Evolutionary conservation across 305 asterid genomes (phyloP).

Genomic region (Solanum aculeatissimum): DNA sequence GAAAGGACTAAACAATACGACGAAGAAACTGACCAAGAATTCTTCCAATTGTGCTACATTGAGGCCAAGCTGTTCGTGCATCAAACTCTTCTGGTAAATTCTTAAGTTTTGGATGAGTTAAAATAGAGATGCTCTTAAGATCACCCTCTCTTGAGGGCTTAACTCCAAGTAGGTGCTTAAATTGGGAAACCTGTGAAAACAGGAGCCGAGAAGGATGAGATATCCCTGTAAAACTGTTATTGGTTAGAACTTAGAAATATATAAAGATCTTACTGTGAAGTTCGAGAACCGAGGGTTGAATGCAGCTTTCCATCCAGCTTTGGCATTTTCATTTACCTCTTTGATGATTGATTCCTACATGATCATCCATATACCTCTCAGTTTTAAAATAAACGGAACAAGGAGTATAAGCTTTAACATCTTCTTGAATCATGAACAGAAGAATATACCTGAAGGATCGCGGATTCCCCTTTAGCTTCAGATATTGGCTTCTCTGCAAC

Average conservation of each 20-base stretch:
- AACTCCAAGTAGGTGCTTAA: conserved; percentile 78
- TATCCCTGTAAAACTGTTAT: neutral
- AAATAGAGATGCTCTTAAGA: conserved; percentile 33
- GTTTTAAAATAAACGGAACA: neutral
- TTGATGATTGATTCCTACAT: conserved; percentile 51
- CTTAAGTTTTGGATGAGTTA: conserved; percentile 31
- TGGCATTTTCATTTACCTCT: conserved; percentile 43
- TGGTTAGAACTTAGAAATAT: neutral
- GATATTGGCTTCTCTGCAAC: conserved; percentile 26
- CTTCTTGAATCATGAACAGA: neutral
- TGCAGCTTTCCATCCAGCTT: conserved; percentile 89
- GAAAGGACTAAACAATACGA: neutral
- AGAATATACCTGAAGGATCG: conserved; percentile 61
- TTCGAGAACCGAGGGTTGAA: conserved; percentile 68
- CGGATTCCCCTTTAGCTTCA: conserved; percentile 25
- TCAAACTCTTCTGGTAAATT: conserved; percentile 58
- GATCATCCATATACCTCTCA: neutral
- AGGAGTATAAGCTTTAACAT: neutral
- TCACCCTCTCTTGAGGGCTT: conserved; percentile 40
- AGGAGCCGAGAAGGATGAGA: neutral
- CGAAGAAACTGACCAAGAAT: conserved; percentile 62
- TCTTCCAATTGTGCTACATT: conserved; percentile 47
- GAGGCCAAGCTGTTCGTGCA: conserved; percentile 83
- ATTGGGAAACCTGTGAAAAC: conserved; percentile 52
- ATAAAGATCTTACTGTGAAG: conserved; percentile 41